Percentiles rank a stretch among this genome's conserved stretches.
Evolutionary conservation across 148 eudicot genomes (phyloP).

Genomic region (Cornus controversa): DNA sequence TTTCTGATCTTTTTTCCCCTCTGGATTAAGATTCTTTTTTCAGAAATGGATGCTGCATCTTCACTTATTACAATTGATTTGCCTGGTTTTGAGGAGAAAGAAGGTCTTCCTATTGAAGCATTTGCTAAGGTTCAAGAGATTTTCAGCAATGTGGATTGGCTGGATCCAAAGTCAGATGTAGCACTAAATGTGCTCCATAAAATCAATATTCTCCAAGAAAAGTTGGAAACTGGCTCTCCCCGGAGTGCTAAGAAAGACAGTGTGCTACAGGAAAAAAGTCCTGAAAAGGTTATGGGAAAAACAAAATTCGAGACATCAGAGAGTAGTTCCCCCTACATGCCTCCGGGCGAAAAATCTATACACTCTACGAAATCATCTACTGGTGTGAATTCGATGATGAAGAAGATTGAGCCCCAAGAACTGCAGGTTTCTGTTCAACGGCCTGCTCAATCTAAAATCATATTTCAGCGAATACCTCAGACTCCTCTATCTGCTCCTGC

Average conservation of each 20-base stretch:
- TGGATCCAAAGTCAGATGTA: constrained; percentile 41
- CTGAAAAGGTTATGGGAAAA: constrained; percentile 19
- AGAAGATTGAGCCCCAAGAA: constrained; percentile 35
- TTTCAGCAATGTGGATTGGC: constrained; percentile 66
- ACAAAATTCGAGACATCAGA: constrained; percentile 14
- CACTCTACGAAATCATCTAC: constrained; percentile 24
- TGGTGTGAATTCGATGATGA: constrained; percentile 18
- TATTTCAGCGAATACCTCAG: constrained; percentile 45
- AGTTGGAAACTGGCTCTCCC: constrained; percentile 32
- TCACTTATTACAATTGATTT: constrained; percentile 30
- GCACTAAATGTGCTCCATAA: constrained; percentile 44
- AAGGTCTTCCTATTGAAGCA: constrained; percentile 77
- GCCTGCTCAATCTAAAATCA: constrained; percentile 44
- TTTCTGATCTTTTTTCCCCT: constrained; percentile 1
- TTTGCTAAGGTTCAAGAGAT: constrained; percentile 66
- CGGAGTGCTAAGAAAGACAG: constrained; percentile 20
- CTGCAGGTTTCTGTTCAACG: constrained; percentile 36
- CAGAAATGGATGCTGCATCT: constrained; percentile 60
- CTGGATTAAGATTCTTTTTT: constrained; percentile 65
- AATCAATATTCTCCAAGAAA: constrained; percentile 42
- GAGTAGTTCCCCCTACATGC: constrained; percentile 20
- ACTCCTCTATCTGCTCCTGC: constrained; percentile 44
- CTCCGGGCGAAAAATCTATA: constrained; percentile 19
- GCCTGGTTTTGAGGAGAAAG: constrained; percentile 48
- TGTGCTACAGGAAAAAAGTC: constrained; percentile 20